A percentile compares a stretch with the other conserved stretches of the same genome.
Conservation (phyloP, 2,329 filamentous ascomycete species). For the Cytospora schulzeri region DNA sequence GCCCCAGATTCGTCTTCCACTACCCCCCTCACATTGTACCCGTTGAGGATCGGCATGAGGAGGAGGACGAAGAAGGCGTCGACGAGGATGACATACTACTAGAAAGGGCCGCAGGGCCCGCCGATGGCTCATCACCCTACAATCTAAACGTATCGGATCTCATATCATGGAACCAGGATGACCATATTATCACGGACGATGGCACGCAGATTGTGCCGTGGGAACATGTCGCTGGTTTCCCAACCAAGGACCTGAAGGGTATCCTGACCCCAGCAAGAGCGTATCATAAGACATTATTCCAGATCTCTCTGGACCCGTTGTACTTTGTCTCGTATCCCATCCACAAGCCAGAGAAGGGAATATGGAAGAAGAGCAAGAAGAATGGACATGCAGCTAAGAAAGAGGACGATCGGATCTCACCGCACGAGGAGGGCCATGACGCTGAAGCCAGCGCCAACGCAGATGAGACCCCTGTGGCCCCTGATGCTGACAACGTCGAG, state of each 20-base stretch:
- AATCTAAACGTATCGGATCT: slow-evolving; percentile 43
- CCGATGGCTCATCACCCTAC: slow-evolving; percentile 35
- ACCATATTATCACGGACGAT: slow-evolving; percentile 57
- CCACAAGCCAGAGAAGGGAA: slow-evolving; percentile 76
- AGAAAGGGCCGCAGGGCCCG: slow-evolving; percentile 47
- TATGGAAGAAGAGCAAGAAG: slow-evolving; percentile 69
- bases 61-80: slow-evolving; percentile 39
- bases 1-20: slow-evolving; percentile 83
- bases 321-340: slow-evolving; percentile 83
- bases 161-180: slow-evolving; percentile 52
- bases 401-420: slow-evolving; percentile 36
- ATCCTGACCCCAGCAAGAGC: slow-evolving; percentile 74
- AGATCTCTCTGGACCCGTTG: slow-evolving; percentile 78
- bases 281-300: slow-evolving; percentile 81
- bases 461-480: slow-evolving; percentile 22
- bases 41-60: slow-evolving; percentile 41
- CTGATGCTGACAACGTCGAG: slow-evolving; percentile 37
- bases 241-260: slow-evolving; percentile 76
- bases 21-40: slow-evolving; percentile 67
- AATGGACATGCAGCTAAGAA: slow-evolving; percentile 29
- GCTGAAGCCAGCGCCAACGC: slow-evolving; percentile 31
- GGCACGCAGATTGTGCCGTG: slow-evolving; percentile 64
- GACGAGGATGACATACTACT: slow-evolving; percentile 57
- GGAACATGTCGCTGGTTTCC: slow-evolving; percentile 74
- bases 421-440: slow-evolving; percentile 32